Evolutionary conservation across 208 protist species (phyloP), one percentile per base, ranked within the genome.

Genomic region (Ichthyophonus hoferi): DNA sequence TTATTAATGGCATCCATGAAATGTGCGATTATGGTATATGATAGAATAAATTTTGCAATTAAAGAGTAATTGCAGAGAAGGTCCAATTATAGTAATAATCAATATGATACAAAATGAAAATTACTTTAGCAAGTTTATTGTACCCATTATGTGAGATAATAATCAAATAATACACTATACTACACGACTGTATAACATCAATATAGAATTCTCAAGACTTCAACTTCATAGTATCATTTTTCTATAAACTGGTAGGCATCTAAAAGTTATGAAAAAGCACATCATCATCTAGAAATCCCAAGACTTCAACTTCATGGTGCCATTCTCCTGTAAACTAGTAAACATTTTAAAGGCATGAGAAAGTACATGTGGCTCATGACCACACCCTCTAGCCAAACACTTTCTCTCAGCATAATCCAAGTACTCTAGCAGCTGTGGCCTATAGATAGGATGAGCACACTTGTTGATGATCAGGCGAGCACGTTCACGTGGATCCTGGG

Each of bases 401-500:
- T 93, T 67, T 67, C 50, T 67, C 50, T 67, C 50, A 24, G 50
- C 50, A 24, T 67, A 67, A 24, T 7, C 41, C 1, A 90, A 93
- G 39, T 93, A 93, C 34, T 93, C 92, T 2, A 43, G 40, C 1
- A 93, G 42, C 7, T 93, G 83, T 50, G 91, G 92, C 87, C 90
- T 93, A n/a, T 93, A 93, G 12, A 81, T 42, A 83, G 91, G 92
- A 77, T 93, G 92, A 14, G 92, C 90, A 93, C 92, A 93, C 1
- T 93, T 93, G 37, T 93, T 39, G 39, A 93, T 93, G 79, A 93
- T 93, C 0, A n/a, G 34, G 31, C 39, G 42, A 0, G 92, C 92
- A 38, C 92, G 58, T 24, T 67, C 50, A 67, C 50, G 50, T 67
- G 50, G 50, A 24, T 67, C 50, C 50, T 67, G 50, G 41, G 84